Base-by-base conservation (phyloP, 2,329 filamentous ascomycete genomes). In the Xylaria sp. region DNA sequence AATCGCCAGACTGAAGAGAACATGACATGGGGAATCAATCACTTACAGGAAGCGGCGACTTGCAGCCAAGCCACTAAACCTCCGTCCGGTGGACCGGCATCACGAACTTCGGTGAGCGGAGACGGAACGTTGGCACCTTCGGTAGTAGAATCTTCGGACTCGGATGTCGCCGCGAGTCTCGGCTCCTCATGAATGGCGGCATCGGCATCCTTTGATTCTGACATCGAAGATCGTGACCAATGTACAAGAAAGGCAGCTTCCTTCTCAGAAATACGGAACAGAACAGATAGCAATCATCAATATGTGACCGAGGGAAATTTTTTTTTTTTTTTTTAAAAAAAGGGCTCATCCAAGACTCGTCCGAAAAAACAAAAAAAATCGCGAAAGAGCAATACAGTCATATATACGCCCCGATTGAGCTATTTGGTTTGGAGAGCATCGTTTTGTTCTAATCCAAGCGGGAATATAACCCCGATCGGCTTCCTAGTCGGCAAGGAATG, bases 1-100 rank as follows among this genome's bases (percentile, higher is more conserved):
- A 13, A 30, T 12, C 28, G 28, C 48, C 3, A 30, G 3, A 34
- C 20, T 30, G 12, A 20, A 6, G 18, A 13, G 32, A 55, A 53
- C 30, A 53, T 12, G 28, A 13, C 50, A 10, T 2, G 9, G 10
- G 3, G n/a, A 32, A 34, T 18, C 36, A 23, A 36, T 36, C 20
- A 58, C 55, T 45, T 7, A 58, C 55, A 69, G n/a, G 64, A 50
- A 9, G 66, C 70, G 13, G 60, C 70, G 41, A 76, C 74, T 55
- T 76, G 74, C 36, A 76, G 63, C 74, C 76, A 76, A 18, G 72
- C 73, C 41, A 70, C 48, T 25, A 72, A 52, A 3, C 72, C 75
- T 39, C 75, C 73, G 60, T 76, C 70, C 36, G 69, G 73, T 13
- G 70, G 70, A n/a, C 32, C 57, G 61, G 62, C 34, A 66, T 68